phyloP scores from a whole-genome alignment of 2,329 filamentous ascomycete species.

The Fusarium annulatum region DNA sequence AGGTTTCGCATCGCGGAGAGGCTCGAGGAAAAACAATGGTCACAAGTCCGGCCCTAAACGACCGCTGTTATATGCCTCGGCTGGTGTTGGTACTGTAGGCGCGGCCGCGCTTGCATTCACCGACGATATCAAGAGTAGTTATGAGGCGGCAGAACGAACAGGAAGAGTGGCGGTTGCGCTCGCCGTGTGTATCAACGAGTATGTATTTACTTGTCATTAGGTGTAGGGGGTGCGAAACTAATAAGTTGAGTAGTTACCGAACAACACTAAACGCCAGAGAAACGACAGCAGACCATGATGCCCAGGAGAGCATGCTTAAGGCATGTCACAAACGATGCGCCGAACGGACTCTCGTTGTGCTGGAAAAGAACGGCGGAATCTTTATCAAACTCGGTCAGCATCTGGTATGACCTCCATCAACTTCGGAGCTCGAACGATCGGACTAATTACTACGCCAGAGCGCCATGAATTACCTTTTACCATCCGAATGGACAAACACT shows the following conservation, averaged over 20 bases:
- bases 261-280: constrained; percentile 80
- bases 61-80: constrained; percentile 61
- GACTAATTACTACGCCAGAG: constrained; percentile 64
- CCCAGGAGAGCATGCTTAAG: constrained; percentile 75
- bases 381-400: constrained; percentile 99
- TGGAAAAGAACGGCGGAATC: constrained; percentile 97
- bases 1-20: constrained; percentile 47
- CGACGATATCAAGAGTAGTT: constrained; percentile 80
- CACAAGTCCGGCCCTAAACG: constrained; percentile 43
- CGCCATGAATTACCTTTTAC: constrained; percentile 94
- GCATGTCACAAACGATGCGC: constrained; percentile 95
- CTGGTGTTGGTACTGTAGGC: constrained; percentile 61
- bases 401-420: constrained; percentile 62
- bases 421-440: not conserved
- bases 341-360: constrained; percentile 82
- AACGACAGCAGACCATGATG: constrained; percentile 68
- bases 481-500: constrained; percentile 91
- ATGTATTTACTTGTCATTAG: constrained; percentile 38
- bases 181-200: constrained; percentile 90
- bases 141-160: constrained; percentile 79
- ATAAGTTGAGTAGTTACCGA: constrained; percentile 74
- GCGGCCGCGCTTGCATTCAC: constrained; percentile 65
- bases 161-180: constrained; percentile 81
- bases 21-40: constrained; percentile 38
- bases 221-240: not conserved